Conservation (phyloP, 2,329 filamentous ascomycete genomes). For the Rhinocladiella mackenziei region DNA sequence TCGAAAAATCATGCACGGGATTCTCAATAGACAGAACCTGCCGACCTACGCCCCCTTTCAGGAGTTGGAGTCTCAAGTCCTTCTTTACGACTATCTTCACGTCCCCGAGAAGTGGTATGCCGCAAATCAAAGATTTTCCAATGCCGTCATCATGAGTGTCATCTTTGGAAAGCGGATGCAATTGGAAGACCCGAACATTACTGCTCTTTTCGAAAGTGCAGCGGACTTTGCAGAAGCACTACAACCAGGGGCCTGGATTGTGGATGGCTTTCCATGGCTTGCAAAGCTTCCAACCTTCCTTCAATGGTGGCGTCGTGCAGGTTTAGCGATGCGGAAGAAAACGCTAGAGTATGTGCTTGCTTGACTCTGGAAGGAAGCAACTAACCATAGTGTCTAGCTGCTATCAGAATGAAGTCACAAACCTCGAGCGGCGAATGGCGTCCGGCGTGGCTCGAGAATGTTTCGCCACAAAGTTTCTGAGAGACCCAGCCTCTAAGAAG, state of each 20-base stretch:
- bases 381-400: too few species aligned
- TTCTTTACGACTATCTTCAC: conserved; percentile 15
- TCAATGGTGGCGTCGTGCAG: conserved; percentile 15
- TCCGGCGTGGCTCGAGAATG: not conserved
- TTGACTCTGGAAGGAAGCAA: too few species aligned
- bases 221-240: conserved; percentile 37
- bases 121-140: conserved; percentile 41
- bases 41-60: conserved; percentile 13
- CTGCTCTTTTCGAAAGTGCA: conserved; percentile 35
- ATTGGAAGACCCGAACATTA: conserved; percentile 29
- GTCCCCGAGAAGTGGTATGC: conserved; percentile 33
- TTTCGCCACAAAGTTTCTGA: not conserved
- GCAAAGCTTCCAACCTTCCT: conserved; percentile 29
- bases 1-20: conserved; percentile 19
- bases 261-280: conserved; percentile 28
- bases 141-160: conserved; percentile 39
- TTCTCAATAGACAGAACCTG: conserved; percentile 12
- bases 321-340: too few species aligned
- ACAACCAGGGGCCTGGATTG: conserved; percentile 36
- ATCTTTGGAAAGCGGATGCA: conserved; percentile 48
- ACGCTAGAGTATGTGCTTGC: too few species aligned
- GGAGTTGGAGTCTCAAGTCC: conserved; percentile 16
- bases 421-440: not conserved
- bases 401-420: too few species aligned
- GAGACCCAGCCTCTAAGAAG: not conserved